phyloP scores from a whole-genome alignment of 192 early-diverging fungal species.

The Entomortierella lignicola region DNA sequence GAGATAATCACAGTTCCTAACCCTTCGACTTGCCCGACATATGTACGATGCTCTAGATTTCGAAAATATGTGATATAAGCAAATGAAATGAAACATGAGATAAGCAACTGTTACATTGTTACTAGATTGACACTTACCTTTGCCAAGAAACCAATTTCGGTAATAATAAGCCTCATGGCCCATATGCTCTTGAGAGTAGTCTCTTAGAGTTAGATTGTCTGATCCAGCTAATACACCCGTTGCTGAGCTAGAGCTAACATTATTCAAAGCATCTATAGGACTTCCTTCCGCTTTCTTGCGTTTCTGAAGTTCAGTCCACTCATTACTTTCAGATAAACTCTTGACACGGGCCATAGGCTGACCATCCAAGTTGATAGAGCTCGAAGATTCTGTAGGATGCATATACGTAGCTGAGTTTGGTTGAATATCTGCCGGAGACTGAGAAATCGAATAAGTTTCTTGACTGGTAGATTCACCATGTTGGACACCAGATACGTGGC shows the following conservation, averaged over 20 bases:
- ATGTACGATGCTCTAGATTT: constrained; percentile 46
- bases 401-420: background rate
- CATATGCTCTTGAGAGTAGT: constrained; percentile 52
- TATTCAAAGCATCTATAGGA: background rate
- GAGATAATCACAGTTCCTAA: constrained; percentile 62
- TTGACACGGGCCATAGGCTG: constrained; percentile 26
- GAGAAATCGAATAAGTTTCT: background rate
- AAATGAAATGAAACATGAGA: too few species aligned
- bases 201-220: constrained; percentile 15
- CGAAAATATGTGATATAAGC: background rate
- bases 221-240: background rate
- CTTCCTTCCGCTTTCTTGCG: constrained; percentile 21
- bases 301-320: constrained; percentile 34
- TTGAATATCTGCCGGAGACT: background rate
- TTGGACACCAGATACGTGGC: constrained; percentile 7
- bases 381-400: background rate
- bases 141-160: constrained; percentile 77
- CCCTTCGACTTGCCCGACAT: constrained; percentile 60
- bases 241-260: background rate
- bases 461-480: background rate
- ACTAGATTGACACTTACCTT: constrained; percentile 54
- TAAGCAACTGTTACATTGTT: background rate
- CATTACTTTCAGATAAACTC: constrained; percentile 33
- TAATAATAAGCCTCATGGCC: constrained; percentile 64
- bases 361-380: background rate